These are phyloP conservation scores for Zasmidium citrigriseum DNA, from an alignment of 2,329 filamentous ascomycete species.

Conservation along the genomic window DNA sequence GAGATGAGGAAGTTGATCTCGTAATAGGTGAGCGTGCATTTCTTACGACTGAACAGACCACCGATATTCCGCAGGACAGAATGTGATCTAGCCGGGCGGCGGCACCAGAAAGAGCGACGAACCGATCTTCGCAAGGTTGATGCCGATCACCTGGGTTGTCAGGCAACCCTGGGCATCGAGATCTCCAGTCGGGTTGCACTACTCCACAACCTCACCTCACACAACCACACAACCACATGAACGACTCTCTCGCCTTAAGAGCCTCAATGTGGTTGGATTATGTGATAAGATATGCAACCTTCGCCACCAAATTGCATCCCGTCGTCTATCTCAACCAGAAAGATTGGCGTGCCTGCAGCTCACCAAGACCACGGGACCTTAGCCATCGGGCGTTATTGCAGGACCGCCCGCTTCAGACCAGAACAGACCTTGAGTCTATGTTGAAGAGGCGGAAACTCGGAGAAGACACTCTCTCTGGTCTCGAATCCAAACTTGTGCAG, in stretches of 20 bases:
- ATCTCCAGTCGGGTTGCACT: neutral
- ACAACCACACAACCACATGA: neutral
- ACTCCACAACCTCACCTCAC: neutral
- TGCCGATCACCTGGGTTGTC: conserved; percentile 5
- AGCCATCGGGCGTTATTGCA: neutral
- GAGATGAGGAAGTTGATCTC: neutral
- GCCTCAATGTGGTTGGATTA: conserved; percentile 3
- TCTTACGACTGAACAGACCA: neutral
- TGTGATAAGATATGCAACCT: neutral
- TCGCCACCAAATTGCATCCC: neutral
- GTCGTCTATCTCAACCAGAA: neutral
- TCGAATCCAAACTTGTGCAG: neutral
- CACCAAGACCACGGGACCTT: neutral
- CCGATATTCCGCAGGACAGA: no score
- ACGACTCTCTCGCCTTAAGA: neutral
- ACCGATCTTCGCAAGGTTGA: conserved; percentile 5
- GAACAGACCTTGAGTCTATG: neutral
- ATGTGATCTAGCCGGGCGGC: no score
- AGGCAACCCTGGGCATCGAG: conserved; percentile 7
- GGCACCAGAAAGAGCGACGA: neutral
- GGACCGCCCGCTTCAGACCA: neutral
- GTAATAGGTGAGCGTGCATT: neutral
- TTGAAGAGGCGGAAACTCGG: neutral
- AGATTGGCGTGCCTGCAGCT: neutral
- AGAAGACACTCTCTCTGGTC: neutral